phyloP scores from a whole-genome alignment of 1,139 yeast genomes.

The Protomyces pachydermus region DNA sequence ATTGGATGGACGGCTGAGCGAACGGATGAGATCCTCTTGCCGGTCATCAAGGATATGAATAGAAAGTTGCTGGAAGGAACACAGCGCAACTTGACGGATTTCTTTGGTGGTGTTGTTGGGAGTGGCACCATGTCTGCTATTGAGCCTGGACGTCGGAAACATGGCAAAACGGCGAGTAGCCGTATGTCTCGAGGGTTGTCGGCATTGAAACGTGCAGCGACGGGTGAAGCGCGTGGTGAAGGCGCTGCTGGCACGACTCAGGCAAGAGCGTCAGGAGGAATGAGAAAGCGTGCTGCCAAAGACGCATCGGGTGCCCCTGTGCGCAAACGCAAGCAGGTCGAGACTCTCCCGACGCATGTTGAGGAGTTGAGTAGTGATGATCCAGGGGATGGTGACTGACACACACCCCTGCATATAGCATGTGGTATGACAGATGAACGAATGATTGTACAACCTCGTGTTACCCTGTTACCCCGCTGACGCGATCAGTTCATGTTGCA shows the following conservation, averaged over 20 bases:
- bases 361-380: neutral
- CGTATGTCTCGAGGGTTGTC: neutral
- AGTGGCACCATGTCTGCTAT: slow-evolving; percentile 16
- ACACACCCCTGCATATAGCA: too few relatives aligned
- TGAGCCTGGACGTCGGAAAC: neutral
- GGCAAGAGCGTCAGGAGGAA: neutral
- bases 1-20: slow-evolving; percentile 78
- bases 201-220: neutral
- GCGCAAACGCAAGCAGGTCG: neutral
- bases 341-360: neutral
- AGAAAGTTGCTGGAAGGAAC: slow-evolving; percentile 43
- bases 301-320: neutral
- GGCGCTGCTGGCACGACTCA: neutral
- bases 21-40: slow-evolving; percentile 83
- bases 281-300: neutral
- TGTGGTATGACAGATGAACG: too few relatives aligned
- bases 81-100: slow-evolving; percentile 56
- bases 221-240: neutral
- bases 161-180: neutral
- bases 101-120: slow-evolving; percentile 40
- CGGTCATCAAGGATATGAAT: slow-evolving; percentile 75
- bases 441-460: too few relatives aligned
- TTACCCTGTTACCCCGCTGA: too few relatives aligned
- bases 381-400: too few relatives aligned
- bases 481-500: too few relatives aligned